Conservation (phyloP, 176 grass and related monocot species). For the Musa schizocarpa region DNA sequence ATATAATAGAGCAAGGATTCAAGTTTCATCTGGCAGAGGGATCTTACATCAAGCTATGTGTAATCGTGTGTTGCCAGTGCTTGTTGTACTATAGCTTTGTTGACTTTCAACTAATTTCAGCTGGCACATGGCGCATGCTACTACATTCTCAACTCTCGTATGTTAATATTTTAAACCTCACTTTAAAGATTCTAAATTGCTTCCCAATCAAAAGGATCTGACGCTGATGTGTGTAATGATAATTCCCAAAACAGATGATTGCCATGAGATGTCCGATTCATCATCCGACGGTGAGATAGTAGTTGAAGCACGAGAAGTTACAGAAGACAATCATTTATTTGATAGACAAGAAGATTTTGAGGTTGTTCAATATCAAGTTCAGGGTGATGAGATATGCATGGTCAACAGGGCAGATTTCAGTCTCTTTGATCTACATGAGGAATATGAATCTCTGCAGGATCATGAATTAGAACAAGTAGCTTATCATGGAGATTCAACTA, state of each 20-base stretch:
- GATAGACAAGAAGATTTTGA: slow-evolving; percentile 4
- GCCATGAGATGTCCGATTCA: neutral
- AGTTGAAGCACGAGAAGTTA: neutral
- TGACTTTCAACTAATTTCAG: no score
- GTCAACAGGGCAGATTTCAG: slow-evolving; percentile 9
- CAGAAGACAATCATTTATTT: neutral
- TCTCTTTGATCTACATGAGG: slow-evolving; percentile 19
- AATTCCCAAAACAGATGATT: neutral
- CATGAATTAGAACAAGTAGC: slow-evolving; percentile 7
- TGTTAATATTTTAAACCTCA: neutral
- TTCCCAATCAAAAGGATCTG: neutral
- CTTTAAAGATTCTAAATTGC: neutral
- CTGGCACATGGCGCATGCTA: no score
- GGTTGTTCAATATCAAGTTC: slow-evolving; percentile 8
- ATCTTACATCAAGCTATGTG: neutral
- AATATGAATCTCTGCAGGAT: slow-evolving; percentile 4
- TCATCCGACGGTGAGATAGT: slow-evolving; percentile 5
- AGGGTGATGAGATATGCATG: slow-evolving; percentile 1
- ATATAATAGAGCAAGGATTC: neutral
- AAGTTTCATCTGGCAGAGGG: neutral
- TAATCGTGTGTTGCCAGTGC: neutral
- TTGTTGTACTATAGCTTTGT: neutral
- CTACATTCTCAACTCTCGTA: neutral
- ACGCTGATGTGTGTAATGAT: neutral
- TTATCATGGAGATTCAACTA: neutral